Evolutionary conservation across 768 basidiomycete genomes (phyloP).

Genomic region (Boletus reticuloceps): DNA sequence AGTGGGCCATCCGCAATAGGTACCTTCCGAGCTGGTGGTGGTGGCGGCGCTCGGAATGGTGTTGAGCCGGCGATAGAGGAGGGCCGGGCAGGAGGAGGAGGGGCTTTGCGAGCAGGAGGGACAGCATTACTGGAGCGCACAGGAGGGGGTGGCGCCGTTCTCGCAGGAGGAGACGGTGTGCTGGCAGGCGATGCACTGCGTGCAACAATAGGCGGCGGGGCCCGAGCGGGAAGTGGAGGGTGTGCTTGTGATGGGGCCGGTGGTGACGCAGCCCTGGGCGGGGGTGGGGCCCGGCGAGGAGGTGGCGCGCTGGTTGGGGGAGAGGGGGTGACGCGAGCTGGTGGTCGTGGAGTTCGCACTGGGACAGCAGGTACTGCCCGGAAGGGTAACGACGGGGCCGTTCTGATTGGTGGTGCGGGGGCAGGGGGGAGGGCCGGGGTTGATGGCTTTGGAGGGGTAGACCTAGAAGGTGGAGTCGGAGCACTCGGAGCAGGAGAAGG

Average conservation of each 20-base stretch:
- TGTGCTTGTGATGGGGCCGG: conserved; percentile 23
- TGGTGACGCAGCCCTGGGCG: conserved; percentile 30
- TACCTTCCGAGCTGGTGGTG: conserved; percentile 40
- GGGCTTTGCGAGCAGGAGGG: conserved; percentile 34
- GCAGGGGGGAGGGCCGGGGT: conserved; percentile 34
- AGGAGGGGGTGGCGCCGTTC: conserved; percentile 24
- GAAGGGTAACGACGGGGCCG: conserved; percentile 35
- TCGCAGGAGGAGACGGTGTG: conserved; percentile 12
- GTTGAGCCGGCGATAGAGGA: conserved; percentile 31
- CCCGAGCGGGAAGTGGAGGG: conserved; percentile 26
- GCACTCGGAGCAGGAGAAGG: conserved; percentile 28
- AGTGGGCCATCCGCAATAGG: conserved; percentile 27
- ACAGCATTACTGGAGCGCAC: conserved; percentile 21
- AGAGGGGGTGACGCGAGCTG: conserved; percentile 33
- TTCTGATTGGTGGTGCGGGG: conserved; percentile 36
- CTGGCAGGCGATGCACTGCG: conserved; percentile 21
- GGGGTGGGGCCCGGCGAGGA: conserved; percentile 34
- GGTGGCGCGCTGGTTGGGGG: conserved; percentile 20
- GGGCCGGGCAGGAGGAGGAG: conserved; percentile 45
- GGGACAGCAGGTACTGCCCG: conserved; percentile 40
- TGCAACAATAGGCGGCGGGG: conserved; percentile 27
- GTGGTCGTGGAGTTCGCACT: conserved; percentile 43
- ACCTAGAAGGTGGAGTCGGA: conserved; percentile 30
- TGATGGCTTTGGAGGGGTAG: conserved; percentile 28
- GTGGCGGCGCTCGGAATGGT: conserved; percentile 35